Evolutionary conservation across 108 stramenopile genomes (phyloP).

Genomic region (Cyclotella choctawhatcheeana): DNA sequence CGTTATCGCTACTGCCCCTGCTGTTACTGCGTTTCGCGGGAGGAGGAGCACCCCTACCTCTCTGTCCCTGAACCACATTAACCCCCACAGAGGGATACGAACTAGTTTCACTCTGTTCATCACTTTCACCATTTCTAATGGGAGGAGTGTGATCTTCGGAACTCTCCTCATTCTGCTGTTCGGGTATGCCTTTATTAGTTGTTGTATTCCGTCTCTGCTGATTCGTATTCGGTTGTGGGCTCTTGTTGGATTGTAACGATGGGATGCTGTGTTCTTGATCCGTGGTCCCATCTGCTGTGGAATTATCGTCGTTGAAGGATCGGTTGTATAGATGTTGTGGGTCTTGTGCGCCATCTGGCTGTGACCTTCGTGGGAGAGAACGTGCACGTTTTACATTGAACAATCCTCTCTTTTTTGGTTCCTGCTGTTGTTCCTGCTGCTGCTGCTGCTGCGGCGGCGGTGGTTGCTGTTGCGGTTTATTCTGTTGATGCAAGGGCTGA

Average conservation of each 20-base stretch:
- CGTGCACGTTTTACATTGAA: neutral
- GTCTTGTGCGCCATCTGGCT: neutral
- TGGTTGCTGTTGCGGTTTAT: neutral
- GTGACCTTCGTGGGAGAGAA: neutral
- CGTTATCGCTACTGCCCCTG: neutral
- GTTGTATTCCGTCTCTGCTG: neutral
- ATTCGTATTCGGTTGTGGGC: neutral
- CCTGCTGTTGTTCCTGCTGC: neutral
- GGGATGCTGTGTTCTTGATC: constrained; percentile 6
- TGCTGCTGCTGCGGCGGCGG: neutral
- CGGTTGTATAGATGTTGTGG: too few species aligned
- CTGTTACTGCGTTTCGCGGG: neutral
- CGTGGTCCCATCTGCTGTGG: neutral
- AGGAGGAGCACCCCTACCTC: neutral
- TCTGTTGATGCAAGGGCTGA: neutral
- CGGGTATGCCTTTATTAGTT: neutral
- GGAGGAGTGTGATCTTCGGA: neutral
- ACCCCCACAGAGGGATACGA: constrained; percentile 15
- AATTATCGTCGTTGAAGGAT: too few species aligned
- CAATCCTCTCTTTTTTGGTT: neutral
- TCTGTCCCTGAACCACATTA: neutral
- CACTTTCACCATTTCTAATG: constrained; percentile 7
- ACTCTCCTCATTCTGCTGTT: neutral
- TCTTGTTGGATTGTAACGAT: neutral
- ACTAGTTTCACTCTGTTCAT: neutral